Percentiles rank a stretch among this genome's conserved stretches.
Conservation (phyloP, 2,329 filamentous ascomycete species). For the Colletotrichum siamense region DNA sequence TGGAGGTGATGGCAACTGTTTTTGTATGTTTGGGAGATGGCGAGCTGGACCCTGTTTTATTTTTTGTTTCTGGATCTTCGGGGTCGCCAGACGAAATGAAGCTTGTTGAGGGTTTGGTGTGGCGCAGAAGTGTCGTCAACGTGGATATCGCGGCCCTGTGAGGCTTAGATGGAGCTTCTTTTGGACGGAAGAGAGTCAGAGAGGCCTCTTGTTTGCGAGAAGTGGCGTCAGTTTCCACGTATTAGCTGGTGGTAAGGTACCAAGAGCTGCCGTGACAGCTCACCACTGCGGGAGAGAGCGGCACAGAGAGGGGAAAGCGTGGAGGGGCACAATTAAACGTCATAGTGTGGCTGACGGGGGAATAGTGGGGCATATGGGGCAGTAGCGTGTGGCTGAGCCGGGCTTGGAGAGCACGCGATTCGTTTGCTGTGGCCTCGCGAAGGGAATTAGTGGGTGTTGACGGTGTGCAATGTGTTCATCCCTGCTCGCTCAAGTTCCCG, state of each 20-base stretch:
- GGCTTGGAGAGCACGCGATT: neutral
- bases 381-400: neutral
- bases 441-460: neutral
- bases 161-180: neutral
- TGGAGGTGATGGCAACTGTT: neutral
- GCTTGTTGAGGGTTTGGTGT: neutral
- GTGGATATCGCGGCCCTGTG: neutral
- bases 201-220: neutral
- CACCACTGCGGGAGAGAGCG: neutral
- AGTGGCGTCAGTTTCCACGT: neutral
- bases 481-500: neutral
- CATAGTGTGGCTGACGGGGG: conserved; percentile 10
- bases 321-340: conserved; percentile 3
- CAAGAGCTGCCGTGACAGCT: neutral
- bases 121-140: conserved; percentile 15
- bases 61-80: neutral
- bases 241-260: neutral
- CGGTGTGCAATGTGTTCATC: neutral
- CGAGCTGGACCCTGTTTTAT: neutral
- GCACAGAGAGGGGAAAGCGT: conserved; percentile 1
- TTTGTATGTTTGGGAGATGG: conserved; percentile 4
- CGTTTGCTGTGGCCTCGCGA: neutral
- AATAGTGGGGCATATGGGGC: neutral
- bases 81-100: neutral
- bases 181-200: neutral